These are phyloP conservation scores for Aspergillus carlsbadensis DNA, from an alignment of 495 filamentous ascomycete species.

Conservation along the genomic window DNA sequence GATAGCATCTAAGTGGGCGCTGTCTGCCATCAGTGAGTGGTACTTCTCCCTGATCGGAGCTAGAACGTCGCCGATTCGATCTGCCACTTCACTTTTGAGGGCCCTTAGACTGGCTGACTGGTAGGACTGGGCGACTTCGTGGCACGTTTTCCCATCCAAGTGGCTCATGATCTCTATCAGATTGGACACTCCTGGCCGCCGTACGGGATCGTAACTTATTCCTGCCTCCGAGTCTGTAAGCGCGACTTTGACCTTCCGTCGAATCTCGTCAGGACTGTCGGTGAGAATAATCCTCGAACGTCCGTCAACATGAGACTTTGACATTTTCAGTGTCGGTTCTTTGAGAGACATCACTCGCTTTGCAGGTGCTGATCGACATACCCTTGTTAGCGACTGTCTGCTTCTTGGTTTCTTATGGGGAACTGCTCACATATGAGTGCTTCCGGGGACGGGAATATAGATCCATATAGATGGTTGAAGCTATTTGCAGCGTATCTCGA, in stretches of 20 bases:
- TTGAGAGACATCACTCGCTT: conserved; percentile 88
- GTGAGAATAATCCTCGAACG: conserved; percentile 78
- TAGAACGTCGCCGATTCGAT: conserved; percentile 55
- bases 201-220: conserved; percentile 68
- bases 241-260: conserved; percentile 64
- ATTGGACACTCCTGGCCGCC: conserved; percentile 82
- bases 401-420: neutral
- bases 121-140: conserved; percentile 56
- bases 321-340: conserved; percentile 81
- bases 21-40: conserved; percentile 45
- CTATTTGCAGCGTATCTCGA: conserved; percentile 76
- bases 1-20: conserved; percentile 56
- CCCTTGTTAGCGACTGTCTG: neutral
- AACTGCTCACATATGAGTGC: conserved; percentile 68
- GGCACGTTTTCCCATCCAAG: conserved; percentile 52
- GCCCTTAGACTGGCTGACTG: conserved; percentile 50
- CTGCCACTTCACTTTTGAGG: conserved; percentile 65
- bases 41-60: conserved; percentile 62
- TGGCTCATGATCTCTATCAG: conserved; percentile 73
- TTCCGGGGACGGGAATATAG: conserved; percentile 64
- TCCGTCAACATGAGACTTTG: conserved; percentile 74
- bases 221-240: conserved; percentile 68
- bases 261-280: conserved; percentile 60
- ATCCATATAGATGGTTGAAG: conserved; percentile 74
- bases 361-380: conserved; percentile 57